A percentile compares a stretch with the other conserved stretches of the same genome.
These are phyloP conservation scores for Cichorium intybus DNA, from an alignment of 140 eudicot genomes.

Conservation along the genomic window DNA sequence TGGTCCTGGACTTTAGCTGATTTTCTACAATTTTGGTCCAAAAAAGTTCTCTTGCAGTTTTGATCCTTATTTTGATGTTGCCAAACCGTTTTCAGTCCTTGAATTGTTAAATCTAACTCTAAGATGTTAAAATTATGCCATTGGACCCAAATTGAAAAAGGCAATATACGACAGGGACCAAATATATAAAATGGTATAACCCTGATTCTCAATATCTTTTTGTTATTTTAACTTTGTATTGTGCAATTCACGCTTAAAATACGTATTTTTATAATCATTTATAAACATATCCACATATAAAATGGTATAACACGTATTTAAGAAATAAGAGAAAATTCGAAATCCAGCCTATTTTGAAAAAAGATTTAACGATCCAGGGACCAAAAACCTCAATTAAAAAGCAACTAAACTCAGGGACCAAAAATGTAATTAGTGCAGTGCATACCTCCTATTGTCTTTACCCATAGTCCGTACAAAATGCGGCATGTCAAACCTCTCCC, in stretches of 20 bases:
- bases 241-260: neutral
- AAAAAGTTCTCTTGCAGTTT: too few species aligned
- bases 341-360: too few species aligned
- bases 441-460: slow-evolving; percentile 35
- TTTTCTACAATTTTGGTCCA: too few species aligned
- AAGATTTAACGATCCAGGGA: too few species aligned
- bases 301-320: neutral
- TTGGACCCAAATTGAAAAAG: neutral
- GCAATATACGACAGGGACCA: neutral
- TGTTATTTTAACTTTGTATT: neutral
- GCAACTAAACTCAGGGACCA: neutral
- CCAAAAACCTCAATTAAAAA: neutral
- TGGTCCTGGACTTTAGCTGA: too few species aligned
- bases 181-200: too few species aligned
- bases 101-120: neutral
- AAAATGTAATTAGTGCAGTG: neutral
- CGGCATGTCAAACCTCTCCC: slow-evolving; percentile 79
- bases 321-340: too few species aligned
- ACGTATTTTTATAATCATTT: too few species aligned
- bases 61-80: neutral
- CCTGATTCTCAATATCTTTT: neutral
- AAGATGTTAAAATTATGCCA: neutral
- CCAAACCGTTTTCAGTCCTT: too few species aligned
- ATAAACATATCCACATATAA: neutral
- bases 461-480: slow-evolving; percentile 70